Evolutionary conservation across 345 rosid genomes (phyloP).

Genomic region (Bruguiera parviflora): DNA sequence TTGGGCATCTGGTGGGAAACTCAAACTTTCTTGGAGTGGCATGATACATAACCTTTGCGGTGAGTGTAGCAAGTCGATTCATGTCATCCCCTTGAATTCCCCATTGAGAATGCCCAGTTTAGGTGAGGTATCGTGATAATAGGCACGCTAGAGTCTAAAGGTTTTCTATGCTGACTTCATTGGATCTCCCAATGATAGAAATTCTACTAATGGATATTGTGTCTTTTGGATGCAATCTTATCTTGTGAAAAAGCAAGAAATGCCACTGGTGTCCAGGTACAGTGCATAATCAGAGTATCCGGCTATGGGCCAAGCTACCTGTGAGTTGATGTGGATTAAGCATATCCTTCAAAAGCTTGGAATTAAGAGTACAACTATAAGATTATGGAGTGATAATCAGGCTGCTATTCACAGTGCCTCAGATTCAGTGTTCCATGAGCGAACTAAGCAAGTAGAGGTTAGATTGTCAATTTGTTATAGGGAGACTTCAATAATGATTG

Average conservation of each 20-base stretch:
- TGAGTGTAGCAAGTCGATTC: not conserved
- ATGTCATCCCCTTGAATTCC: not conserved
- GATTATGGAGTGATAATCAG: not conserved
- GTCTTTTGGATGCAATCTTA: not conserved
- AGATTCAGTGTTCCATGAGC: not conserved
- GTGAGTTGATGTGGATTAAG: not conserved
- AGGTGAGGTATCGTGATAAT: not conserved
- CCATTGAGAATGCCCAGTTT: not conserved
- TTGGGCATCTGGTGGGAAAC: not conserved
- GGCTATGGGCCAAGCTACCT: not conserved
- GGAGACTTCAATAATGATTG: too few species aligned
- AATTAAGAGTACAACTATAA: not conserved
- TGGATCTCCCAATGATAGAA: not conserved
- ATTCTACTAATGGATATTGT: not conserved
- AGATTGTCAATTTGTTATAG: not conserved
- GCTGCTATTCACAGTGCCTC: not conserved
- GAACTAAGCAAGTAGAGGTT: too few species aligned
- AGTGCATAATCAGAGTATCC: not conserved
- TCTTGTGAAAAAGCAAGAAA: not conserved
- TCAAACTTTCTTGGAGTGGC: not conserved
- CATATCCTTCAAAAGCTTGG: not conserved
- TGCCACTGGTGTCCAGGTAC: not conserved
- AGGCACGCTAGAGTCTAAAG: not conserved
- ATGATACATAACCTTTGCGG: not conserved
- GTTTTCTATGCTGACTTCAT: not conserved